Conservation (phyloP, 805 yeast species). For the Ogataea kodamae region DNA sequence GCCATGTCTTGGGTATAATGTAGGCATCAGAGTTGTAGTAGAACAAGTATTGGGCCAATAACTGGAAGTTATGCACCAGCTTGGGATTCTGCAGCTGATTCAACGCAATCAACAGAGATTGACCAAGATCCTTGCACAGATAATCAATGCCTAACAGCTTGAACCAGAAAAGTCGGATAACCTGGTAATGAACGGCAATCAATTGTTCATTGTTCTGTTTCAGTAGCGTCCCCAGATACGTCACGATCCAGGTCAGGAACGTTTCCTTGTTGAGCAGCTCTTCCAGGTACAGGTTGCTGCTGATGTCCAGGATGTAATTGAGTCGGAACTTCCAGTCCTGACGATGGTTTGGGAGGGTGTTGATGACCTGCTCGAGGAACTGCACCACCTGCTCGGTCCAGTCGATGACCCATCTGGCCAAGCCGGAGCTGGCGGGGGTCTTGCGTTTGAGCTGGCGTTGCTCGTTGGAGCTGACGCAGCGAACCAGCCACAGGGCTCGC, state of each 20-base stretch:
- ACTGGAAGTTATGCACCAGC: constrained; percentile 26
- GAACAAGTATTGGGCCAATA: constrained; percentile 41
- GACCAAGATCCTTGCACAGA: constrained; percentile 63
- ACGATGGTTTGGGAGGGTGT: constrained; percentile 28
- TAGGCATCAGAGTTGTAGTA: constrained; percentile 55
- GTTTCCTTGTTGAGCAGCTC: constrained; percentile 57
- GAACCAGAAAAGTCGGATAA: constrained; percentile 68
- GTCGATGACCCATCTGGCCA: constrained; percentile 68
- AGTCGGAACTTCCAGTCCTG: constrained; percentile 47
- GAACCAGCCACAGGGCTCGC: constrained; percentile 89
- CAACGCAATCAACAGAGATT: constrained; percentile 42
- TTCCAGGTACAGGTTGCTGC: constrained; percentile 66
- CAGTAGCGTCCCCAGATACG: constrained; percentile 38
- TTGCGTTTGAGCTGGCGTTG: constrained; percentile 54
- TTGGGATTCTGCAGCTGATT: constrained; percentile 20
- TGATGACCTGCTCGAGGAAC: constrained; percentile 49
- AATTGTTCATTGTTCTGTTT: constrained; percentile 14
- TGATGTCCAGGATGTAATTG: constrained; percentile 55
- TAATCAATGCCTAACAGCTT: constrained; percentile 55
- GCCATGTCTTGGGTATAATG: constrained; percentile 64
- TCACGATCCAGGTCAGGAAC: constrained; percentile 63
- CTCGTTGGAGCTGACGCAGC: constrained; percentile 83
- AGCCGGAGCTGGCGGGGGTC: constrained; percentile 33
- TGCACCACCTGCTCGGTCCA: constrained; percentile 86
- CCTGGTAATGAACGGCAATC: constrained; percentile 38